phyloP scores from a whole-genome alignment of 192 early-diverging fungal genomes.

The Umbelopsis sp. region DNA sequence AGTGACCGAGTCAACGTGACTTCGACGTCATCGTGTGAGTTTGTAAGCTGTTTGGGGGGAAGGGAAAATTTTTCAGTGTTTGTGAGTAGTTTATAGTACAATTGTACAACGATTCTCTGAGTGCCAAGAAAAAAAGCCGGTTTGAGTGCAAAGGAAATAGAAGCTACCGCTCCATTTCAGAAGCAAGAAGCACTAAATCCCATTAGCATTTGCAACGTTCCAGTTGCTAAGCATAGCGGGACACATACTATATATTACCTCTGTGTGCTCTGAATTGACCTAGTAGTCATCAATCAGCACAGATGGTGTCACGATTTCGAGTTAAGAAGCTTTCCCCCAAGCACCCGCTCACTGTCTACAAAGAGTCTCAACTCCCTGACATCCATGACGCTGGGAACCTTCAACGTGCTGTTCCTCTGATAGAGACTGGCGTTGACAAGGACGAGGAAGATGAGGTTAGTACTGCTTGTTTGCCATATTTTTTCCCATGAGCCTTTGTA shows the following conservation, averaged over 20 bases:
- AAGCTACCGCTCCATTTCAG: conserved; percentile 20
- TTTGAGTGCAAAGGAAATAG: conserved; percentile 18
- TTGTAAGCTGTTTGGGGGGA: not conserved
- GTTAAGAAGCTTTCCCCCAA: conserved; percentile 80
- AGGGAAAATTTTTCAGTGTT: conserved; percentile 15
- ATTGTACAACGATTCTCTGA: conserved; percentile 19
- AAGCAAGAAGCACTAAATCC: conserved; percentile 17
- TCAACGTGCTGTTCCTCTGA: conserved; percentile 51
- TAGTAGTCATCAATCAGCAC: conserved; percentile 16
- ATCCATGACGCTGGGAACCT: conserved; percentile 66
- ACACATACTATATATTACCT: conserved; percentile 17
- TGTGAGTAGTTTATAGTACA: conserved; percentile 10
- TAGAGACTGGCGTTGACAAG: conserved; percentile 88
- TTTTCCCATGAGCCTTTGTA: conserved; percentile 20
- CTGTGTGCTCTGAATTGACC: conserved; percentile 15
- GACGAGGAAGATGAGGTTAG: conserved; percentile 73
- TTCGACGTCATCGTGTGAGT: conserved; percentile 1
- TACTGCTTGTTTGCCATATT: conserved; percentile 4
- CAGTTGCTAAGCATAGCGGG: conserved; percentile 20
- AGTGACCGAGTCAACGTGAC: conserved; percentile 1
- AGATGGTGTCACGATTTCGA: conserved; percentile 51
- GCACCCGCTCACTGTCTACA: conserved; percentile 71
- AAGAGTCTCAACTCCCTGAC: conserved; percentile 73
- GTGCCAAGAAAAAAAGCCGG: conserved; percentile 21
- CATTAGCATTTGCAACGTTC: conserved; percentile 18